Conservation (phyloP, 2,329 filamentous ascomycete genomes). For the Diatrype stigma region DNA sequence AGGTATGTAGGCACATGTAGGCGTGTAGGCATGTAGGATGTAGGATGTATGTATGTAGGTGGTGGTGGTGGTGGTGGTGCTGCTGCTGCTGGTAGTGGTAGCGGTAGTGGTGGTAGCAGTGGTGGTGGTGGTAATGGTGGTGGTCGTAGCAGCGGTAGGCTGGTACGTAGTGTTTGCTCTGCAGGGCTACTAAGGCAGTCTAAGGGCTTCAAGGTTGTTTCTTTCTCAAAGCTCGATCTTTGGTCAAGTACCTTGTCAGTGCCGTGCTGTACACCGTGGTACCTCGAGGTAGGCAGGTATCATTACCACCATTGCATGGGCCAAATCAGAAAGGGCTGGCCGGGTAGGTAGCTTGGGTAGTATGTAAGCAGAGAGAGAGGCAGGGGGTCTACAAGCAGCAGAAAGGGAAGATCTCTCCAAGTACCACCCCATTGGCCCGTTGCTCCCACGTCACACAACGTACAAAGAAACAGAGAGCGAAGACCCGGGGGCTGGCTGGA, state of each 20-base stretch:
- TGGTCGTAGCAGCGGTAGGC: background rate
- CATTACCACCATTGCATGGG: background rate
- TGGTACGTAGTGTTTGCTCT: background rate
- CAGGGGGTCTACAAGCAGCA: background rate
- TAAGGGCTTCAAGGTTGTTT: background rate
- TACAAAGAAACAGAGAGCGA: background rate
- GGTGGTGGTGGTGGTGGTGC: background rate
- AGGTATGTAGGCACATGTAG: constrained; percentile 4
- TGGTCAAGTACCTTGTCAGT: background rate
- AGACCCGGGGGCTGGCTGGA: background rate
- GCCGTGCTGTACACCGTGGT: background rate
- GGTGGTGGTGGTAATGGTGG: background rate
- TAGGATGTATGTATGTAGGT: constrained; percentile 1
- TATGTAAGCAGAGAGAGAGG: constrained; percentile 5
- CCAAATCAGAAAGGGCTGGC: background rate
- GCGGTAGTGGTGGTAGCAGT: background rate
- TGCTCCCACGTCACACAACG: background rate
- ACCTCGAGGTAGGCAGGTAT: background rate
- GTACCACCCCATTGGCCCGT: background rate
- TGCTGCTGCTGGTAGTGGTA: background rate
- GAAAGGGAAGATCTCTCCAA: background rate
- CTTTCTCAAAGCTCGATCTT: background rate
- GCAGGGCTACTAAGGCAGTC: background rate
- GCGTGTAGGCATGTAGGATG: background rate
- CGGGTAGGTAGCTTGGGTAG: constrained; percentile 11